Conservation (phyloP, 345 rosid genomes). For the Syzygium grande region DNA sequence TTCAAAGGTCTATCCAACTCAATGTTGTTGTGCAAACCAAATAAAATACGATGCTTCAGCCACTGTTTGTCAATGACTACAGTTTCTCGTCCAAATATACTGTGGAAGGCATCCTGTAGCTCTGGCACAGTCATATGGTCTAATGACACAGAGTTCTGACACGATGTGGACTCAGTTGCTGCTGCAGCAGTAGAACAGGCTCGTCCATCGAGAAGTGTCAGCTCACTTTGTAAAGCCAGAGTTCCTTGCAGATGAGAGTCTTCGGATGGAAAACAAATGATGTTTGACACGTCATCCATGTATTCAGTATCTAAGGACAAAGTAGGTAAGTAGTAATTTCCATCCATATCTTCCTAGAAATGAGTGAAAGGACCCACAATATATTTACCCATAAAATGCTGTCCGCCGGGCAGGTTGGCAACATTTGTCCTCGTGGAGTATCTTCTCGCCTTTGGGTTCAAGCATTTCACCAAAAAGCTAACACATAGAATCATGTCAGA, state of each 20-base stretch:
- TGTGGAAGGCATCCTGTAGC: slow-evolving; percentile 3
- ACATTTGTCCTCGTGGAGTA: neutral
- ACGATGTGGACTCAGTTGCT: neutral
- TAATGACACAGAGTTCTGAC: neutral
- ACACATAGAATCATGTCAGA: neutral
- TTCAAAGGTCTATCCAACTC: slow-evolving; percentile 5
- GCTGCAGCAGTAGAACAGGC: neutral
- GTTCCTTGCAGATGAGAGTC: neutral
- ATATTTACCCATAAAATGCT: slow-evolving; percentile 1
- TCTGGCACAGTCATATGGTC: slow-evolving; percentile 11
- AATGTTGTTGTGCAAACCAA: slow-evolving; percentile 3
- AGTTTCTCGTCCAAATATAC: slow-evolving; percentile 12
- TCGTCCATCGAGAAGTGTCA: neutral
- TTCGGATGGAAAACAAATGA: neutral
- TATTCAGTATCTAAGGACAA: neutral
- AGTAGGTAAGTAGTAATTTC: neutral
- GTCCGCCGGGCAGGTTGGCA: neutral
- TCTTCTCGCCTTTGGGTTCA: slow-evolving; percentile 2
- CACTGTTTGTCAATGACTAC: slow-evolving; percentile 11
- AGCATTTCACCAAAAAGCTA: slow-evolving; percentile 6
- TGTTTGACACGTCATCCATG: neutral
- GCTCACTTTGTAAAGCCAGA: neutral
- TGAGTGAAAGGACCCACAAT: neutral
- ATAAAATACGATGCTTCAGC: slow-evolving; percentile 8
- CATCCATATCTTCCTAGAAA: neutral